A percentile compares a stretch with the other conserved stretches of the same genome.
phyloP scores from a whole-genome alignment of 2,329 filamentous ascomycete species.

The Diaporthe sp. region DNA sequence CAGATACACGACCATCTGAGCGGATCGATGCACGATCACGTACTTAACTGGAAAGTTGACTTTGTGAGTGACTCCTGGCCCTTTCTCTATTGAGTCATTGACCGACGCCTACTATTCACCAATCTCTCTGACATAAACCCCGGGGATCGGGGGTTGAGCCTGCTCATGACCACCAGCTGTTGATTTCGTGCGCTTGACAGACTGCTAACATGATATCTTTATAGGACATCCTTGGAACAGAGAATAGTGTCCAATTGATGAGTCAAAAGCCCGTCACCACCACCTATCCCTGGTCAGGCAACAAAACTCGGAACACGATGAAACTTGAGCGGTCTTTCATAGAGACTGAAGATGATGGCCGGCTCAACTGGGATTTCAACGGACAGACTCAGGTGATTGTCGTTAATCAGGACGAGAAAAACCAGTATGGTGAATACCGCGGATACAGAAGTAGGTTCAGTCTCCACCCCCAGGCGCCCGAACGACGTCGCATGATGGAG shows the following conservation, averaged over 20 bases:
- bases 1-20: slow-evolving; percentile 62
- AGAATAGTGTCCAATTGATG: slow-evolving; percentile 59
- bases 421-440: slow-evolving; percentile 64
- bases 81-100: background rate
- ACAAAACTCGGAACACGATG: slow-evolving; percentile 64
- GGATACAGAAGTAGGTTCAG: slow-evolving; percentile 57
- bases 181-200: no score
- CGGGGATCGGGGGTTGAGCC: background rate
- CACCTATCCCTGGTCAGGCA: slow-evolving; percentile 64
- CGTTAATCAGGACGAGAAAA: slow-evolving; percentile 63
- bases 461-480: no score
- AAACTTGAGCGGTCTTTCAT: slow-evolving; percentile 59
- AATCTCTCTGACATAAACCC: no score
- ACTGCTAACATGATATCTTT: background rate
- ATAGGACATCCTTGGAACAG: slow-evolving; percentile 60
- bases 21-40: slow-evolving; percentile 68
- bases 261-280: slow-evolving; percentile 50
- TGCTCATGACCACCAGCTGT: no score
- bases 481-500: background rate
- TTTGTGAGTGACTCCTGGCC: slow-evolving; percentile 45
- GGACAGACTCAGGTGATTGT: slow-evolving; percentile 61
- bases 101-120: background rate
- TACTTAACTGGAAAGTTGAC: slow-evolving; percentile 68
- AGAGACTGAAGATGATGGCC: slow-evolving; percentile 56
- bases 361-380: slow-evolving; percentile 64